Percentiles rank a stretch among this genome's conserved stretches.
phyloP scores from a whole-genome alignment of 2,329 filamentous ascomycete genomes.

The Fusarium mundagurra region DNA sequence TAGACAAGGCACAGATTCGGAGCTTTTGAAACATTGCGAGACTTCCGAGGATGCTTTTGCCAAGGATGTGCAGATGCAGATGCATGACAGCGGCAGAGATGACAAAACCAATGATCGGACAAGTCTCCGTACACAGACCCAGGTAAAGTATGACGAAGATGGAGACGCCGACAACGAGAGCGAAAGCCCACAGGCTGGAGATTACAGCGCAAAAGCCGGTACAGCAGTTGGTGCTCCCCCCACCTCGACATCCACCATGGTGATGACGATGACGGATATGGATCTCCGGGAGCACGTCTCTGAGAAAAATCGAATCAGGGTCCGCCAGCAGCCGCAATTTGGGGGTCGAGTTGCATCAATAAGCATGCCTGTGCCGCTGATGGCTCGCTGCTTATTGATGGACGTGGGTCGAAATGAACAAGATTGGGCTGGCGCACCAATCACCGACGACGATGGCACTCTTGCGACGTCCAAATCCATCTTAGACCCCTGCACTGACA shows the following conservation, averaged over 20 bases:
- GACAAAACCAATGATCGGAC: conserved; percentile 17
- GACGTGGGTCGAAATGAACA: conserved; percentile 30
- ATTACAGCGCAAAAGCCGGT: conserved; percentile 27
- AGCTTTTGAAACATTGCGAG: conserved; percentile 10
- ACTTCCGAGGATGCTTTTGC: conserved; percentile 6
- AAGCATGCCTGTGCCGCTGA: conserved; percentile 30
- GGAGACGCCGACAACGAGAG: neutral
- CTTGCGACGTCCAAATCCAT: conserved; percentile 36
- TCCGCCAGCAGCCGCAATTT: conserved; percentile 39
- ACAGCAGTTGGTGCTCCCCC: conserved; percentile 10
- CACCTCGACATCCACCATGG: conserved; percentile 20
- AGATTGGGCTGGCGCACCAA: conserved; percentile 40
- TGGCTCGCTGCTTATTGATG: conserved; percentile 35
- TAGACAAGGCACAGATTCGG: neutral
- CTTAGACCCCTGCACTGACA: conserved; percentile 26
- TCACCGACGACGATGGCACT: conserved; percentile 23
- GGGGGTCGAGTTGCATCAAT: conserved; percentile 35
- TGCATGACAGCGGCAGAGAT: conserved; percentile 2
- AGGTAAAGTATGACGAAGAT: conserved; percentile 13
- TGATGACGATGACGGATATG: conserved; percentile 37
- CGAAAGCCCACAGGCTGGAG: conserved; percentile 9
- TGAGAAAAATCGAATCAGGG: conserved; percentile 30
- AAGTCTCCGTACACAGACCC: conserved; percentile 14
- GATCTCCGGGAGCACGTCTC: conserved; percentile 30
- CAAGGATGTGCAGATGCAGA: conserved; percentile 1